phyloP scores from a whole-genome alignment of 2,329 filamentous ascomycete species.

The Xylaria sp. region DNA sequence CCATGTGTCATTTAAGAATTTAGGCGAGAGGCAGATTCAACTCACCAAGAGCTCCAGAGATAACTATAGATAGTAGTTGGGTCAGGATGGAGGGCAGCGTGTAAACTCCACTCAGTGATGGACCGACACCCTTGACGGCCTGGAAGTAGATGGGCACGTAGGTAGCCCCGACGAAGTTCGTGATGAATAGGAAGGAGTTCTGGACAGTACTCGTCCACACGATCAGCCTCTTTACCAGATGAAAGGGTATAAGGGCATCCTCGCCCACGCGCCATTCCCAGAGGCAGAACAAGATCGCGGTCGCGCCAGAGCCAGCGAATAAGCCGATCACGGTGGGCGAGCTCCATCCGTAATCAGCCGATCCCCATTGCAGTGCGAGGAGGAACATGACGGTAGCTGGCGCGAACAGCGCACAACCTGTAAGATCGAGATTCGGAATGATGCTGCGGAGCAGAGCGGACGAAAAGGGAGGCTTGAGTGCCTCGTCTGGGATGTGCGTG shows the following conservation, averaged over 20 bases:
- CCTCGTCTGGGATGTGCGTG: neutral
- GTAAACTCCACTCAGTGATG: too few relatives aligned
- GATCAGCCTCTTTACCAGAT: too few relatives aligned
- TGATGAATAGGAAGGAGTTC: neutral
- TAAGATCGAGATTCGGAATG: neutral
- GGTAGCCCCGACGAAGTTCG: neutral
- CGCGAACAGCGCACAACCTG: neutral
- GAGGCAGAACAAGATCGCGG: neutral
- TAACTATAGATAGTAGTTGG: too few relatives aligned
- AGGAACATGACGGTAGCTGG: neutral
- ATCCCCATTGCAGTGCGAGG: neutral
- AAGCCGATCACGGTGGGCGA: neutral
- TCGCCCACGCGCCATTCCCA: neutral
- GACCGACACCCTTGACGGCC: neutral
- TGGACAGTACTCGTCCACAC: too few relatives aligned
- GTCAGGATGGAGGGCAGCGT: too few relatives aligned
- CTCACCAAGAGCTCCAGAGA: too few relatives aligned
- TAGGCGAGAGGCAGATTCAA: too few relatives aligned
- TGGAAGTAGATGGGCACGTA: neutral
- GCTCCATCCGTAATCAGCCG: neutral
- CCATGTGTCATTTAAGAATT: too few relatives aligned
- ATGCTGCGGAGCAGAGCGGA: neutral
- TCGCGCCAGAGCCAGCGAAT: neutral
- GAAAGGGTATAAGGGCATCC: neutral
- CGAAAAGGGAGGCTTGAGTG: neutral